Evolutionary conservation across 371 early-diverging fungal genomes (phyloP), one percentile per base, ranked within the genome.

Genomic region (Batkoa obscura): DNA sequence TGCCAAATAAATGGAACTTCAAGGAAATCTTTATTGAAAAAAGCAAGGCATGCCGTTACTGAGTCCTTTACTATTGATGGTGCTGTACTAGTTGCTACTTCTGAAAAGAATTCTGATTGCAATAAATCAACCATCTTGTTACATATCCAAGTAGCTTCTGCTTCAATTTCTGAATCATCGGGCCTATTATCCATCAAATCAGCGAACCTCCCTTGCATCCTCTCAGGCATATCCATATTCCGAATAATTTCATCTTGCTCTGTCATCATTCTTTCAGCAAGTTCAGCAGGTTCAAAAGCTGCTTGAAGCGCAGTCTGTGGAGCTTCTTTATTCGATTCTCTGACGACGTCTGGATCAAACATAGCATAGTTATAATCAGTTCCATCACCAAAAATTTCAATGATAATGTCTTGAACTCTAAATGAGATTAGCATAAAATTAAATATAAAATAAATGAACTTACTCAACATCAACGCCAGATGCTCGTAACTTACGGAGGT

Each of bases 1-100:
- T 75, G 73, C 38, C 75, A 72, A 58, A 97, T 86, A 62, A 83
- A 92, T 3, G 96, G 96, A 6, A 97, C 92, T 66, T 96, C 95
- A 50, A 83, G 71, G 54, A 77, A 72, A 50, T 87, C 84, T 33
- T 72, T 66, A 10, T 78, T 76, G 56, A 90, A 68, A 60, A 88
- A 85, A 54, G 71, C 71, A 38, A 92, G 68, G 34, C 88, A 83
- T 12, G 65, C 57, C 39, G 55, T 63, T 3, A 78, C 61, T 17
- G 63, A 60, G 12, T 45, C 45, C 15, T 45, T 45, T 13, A 45
- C 15, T 23, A 6, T 48, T 6, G 49, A 45, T 15, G 9, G 49
- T 3, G 17, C 49, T 32, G 33, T 32, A 8, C 8, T 6, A 31
- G 32, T 32, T 15, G 31, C 49, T 48, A 9, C 9, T 31, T 6